Evolutionary conservation across 2,329 filamentous ascomycete genomes (phyloP).

Genomic region (Diaporthe batatas): DNA sequence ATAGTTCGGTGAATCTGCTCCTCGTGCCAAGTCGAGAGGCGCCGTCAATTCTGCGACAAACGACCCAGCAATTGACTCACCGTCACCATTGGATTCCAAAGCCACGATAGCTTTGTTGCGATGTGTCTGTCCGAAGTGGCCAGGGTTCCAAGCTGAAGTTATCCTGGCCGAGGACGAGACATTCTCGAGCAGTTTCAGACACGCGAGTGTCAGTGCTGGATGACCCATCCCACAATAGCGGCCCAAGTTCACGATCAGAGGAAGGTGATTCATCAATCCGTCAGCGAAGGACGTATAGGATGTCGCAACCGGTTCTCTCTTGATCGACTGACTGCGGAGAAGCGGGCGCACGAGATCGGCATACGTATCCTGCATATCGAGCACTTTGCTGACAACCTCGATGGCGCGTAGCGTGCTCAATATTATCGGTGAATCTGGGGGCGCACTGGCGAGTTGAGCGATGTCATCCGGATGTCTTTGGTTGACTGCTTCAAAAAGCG

Average conservation of each 20-base stretch:
- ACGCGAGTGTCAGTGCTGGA: slow-evolving; percentile 82
- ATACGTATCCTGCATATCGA: slow-evolving; percentile 92
- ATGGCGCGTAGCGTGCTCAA: slow-evolving; percentile 84
- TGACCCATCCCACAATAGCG: slow-evolving; percentile 90
- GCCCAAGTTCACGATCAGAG: slow-evolving; percentile 84
- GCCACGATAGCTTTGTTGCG: slow-evolving; percentile 89
- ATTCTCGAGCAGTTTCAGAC: slow-evolving; percentile 85
- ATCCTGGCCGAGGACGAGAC: slow-evolving; percentile 87
- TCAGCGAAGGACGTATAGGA: slow-evolving; percentile 93
- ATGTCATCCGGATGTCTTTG: slow-evolving; percentile 68
- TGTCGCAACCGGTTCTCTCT: slow-evolving; percentile 75
- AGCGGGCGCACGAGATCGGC: slow-evolving; percentile 87
- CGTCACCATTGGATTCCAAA: slow-evolving; percentile 84
- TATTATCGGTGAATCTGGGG: slow-evolving; percentile 84
- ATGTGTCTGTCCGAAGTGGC: slow-evolving; percentile 70
- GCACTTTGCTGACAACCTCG: slow-evolving; percentile 83
- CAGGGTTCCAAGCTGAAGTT: slow-evolving; percentile 75
- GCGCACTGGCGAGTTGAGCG: slow-evolving; percentile 77
- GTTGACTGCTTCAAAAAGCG: slow-evolving; percentile 83
- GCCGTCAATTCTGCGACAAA: slow-evolving; percentile 78
- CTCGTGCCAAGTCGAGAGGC: slow-evolving; percentile 79
- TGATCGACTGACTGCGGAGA: slow-evolving; percentile 75
- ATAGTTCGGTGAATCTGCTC: slow-evolving; percentile 79
- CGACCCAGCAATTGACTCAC: slow-evolving; percentile 82
- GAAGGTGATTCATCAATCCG: slow-evolving; percentile 84